phyloP scores from a whole-genome alignment of 192 early-diverging fungal species.

The Neocallimastix lanati region DNA sequence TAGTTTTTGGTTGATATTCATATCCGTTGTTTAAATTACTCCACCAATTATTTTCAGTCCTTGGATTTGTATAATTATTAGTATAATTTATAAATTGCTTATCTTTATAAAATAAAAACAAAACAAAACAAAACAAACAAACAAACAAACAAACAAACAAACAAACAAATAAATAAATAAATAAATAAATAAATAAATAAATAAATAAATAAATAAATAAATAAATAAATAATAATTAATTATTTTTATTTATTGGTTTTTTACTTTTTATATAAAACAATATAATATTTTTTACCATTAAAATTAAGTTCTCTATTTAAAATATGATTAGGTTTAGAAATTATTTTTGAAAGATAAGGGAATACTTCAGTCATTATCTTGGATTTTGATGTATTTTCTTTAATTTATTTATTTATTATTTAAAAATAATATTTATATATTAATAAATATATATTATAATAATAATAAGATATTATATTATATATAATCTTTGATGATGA shows the following conservation, averaged over 20 bases:
- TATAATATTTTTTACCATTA: no score
- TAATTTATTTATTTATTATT: no score
- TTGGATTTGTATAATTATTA: neutral
- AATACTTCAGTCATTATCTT: neutral
- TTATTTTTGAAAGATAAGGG: neutral
- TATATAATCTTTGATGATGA: no score
- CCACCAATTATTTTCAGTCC: neutral
- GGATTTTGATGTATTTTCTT: neutral
- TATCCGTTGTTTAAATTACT: neutral
- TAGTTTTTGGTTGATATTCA: neutral
- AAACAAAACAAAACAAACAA: no score
- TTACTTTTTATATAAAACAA: neutral
- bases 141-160: no score
- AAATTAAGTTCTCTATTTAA: neutral
- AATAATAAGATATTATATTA: no score
- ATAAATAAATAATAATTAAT: neutral
- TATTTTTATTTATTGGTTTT: no score
- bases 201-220: no score
- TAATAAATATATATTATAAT: no score
- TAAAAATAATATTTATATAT: no score
- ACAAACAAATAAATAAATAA: neutral
- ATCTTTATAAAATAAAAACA: neutral
- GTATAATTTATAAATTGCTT: neutral
- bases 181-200: no score
- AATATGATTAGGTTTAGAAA: neutral